Evolutionary conservation across 176 grass and related monocot species (phyloP), one percentile per base, ranked within the genome.

Genomic region (Typha latifolia): DNA sequence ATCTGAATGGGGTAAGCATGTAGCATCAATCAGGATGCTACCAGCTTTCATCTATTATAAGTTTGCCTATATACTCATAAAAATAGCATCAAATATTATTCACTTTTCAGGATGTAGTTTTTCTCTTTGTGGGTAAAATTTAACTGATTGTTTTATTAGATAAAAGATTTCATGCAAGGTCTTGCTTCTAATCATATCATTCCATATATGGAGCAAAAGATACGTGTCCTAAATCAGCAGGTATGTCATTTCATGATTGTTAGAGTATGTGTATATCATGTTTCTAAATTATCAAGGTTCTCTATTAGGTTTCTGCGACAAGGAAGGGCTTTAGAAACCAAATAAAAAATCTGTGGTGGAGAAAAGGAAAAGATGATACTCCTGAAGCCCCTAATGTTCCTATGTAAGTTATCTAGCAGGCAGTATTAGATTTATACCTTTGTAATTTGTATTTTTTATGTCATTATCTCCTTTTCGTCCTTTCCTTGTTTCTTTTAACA

Each of bases 311-410:
- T 64, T 77, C 83, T 55, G 80, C 83, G 63, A 93, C 86, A 66
- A 99, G 94, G 70, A 92, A 90, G 79, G 94, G 94, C 48, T 93
- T 99, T 68, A 92, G 76, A 77, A 99, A 99, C 80, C 94, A 99
- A 65, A 99, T 99, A 65, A 99, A 99, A 73, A 99, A 99, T 68
- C 79, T 99, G 79, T 99, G 93, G 94, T 97, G 85, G 89, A 89
- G 94, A 85, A 99, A 99, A 81, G 82, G 70, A 70, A 90, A 79
- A 74, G 94, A 97, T 34, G 94, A 99, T 77, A 68, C 67, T 31
- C 89, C 86, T 78, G 94, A 99, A 85, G 86, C 85, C 63, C 3
- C 76, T 71, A 79, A 85, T 85, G 89, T 85, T 32, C 83, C 78
- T 76, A 93, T 78, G 94, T 83, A 93, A 82, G 85, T 69, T 70